Percentiles rank a stretch among this genome's conserved stretches.
These are phyloP conservation scores for Dactylonectria estremocensis DNA, from an alignment of 2,329 filamentous ascomycete genomes.

Conservation along the genomic window DNA sequence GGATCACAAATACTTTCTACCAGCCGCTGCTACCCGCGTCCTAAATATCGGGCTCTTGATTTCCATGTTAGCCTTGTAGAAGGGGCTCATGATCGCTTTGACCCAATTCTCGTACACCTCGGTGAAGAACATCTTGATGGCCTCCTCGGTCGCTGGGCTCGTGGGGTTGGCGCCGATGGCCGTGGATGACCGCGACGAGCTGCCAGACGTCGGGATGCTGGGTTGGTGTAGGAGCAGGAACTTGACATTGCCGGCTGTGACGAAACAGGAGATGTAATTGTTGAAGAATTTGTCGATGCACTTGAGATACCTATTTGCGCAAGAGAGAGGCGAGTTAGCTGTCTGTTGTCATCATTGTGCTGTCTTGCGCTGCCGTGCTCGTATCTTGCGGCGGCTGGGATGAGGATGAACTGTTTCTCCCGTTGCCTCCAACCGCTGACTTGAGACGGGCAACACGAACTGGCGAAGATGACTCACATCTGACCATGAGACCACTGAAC, in stretches of 20 bases:
- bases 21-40: slow-evolving; percentile 85
- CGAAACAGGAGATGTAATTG: slow-evolving; percentile 94
- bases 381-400: background rate
- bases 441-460: background rate
- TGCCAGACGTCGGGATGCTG: slow-evolving; percentile 57
- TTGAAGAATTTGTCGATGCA: slow-evolving; percentile 97
- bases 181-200: slow-evolving; percentile 72
- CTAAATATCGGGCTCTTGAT: slow-evolving; percentile 91
- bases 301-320: slow-evolving; percentile 85
- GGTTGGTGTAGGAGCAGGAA: slow-evolving; percentile 96
- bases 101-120: slow-evolving; percentile 98
- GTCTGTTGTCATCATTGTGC: background rate
- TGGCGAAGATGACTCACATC: slow-evolving; percentile 70
- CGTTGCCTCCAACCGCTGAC: background rate
- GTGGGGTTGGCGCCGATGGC: slow-evolving; percentile 88
- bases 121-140: slow-evolving; percentile 92
- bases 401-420: background rate
- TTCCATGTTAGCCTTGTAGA: slow-evolving; percentile 89
- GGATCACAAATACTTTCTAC: slow-evolving; percentile 88
- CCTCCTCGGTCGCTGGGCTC: slow-evolving; percentile 92
- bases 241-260: slow-evolving; percentile 92
- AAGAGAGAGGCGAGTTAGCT: slow-evolving; percentile 16
- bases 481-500: slow-evolving; percentile 91
- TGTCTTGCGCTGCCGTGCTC: slow-evolving; percentile 12
- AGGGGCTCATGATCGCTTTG: slow-evolving; percentile 97